Evolutionary conservation across 2,329 filamentous ascomycete genomes (phyloP).

Genomic region (Cytospora chrysosperma): DNA sequence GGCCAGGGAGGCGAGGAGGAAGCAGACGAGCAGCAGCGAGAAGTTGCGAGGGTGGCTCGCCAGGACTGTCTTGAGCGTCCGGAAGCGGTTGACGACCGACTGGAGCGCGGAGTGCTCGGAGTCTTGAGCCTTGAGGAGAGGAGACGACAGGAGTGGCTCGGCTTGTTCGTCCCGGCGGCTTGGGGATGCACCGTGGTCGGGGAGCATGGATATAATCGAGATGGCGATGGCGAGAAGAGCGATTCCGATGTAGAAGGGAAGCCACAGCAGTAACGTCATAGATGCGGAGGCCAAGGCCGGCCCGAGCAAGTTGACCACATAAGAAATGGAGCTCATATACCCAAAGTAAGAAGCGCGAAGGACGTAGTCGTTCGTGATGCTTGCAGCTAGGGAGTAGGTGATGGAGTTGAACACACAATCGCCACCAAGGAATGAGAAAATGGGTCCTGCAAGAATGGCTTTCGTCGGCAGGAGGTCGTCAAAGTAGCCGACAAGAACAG

Average conservation of each 20-base stretch:
- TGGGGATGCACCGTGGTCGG: slow-evolving; percentile 20
- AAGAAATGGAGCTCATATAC: slow-evolving; percentile 49
- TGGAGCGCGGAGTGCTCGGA: slow-evolving; percentile 25
- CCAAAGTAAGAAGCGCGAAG: slow-evolving; percentile 48
- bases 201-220: slow-evolving; percentile 34
- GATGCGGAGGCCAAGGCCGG: slow-evolving; percentile 46
- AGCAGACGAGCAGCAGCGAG: slow-evolving; percentile 42
- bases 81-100: slow-evolving; percentile 32
- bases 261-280: slow-evolving; percentile 44
- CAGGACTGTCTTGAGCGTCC: slow-evolving; percentile 35
- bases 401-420: slow-evolving; percentile 53
- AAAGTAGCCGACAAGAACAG: slow-evolving; percentile 40
- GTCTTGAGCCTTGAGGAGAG: slow-evolving; percentile 38
- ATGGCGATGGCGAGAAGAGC: slow-evolving; percentile 36
- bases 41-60: slow-evolving; percentile 42
- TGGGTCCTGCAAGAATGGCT: slow-evolving; percentile 41
- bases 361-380: slow-evolving; percentile 44
- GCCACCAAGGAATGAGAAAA: slow-evolving; percentile 46
- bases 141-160: slow-evolving; percentile 40
- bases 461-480: slow-evolving; percentile 37
- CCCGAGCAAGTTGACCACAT: slow-evolving; percentile 46
- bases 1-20: slow-evolving; percentile 48
- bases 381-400: slow-evolving; percentile 45
- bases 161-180: slow-evolving; percentile 34
- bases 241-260: slow-evolving; percentile 45